phyloP scores from a whole-genome alignment of 805 yeast species.

The Yarrowia osloensis region DNA sequence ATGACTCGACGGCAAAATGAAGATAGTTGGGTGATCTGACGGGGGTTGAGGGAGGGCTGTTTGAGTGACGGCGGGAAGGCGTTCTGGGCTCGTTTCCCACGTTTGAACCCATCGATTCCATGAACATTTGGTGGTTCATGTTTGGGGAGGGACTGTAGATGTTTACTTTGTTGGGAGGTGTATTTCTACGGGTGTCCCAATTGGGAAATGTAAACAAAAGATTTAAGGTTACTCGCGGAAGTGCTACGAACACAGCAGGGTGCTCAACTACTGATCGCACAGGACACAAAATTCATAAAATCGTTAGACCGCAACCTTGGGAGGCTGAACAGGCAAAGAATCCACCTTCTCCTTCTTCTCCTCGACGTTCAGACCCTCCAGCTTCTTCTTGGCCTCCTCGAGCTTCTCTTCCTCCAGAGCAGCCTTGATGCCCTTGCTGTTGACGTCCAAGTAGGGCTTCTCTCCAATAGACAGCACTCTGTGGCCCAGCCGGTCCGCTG shows the following conservation, averaged over 20 bases:
- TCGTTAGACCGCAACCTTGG: neutral
- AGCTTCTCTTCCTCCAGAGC: conserved; percentile 30
- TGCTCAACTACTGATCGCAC: neutral
- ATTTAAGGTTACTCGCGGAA: neutral
- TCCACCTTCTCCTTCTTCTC: neutral
- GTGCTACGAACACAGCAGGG: no score
- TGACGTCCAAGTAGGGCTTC: conserved; percentile 5
- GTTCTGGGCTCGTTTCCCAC: neutral
- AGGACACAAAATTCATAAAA: no score
- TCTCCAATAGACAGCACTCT: conserved; percentile 15
- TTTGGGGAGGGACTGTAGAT: no score
- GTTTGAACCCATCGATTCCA: neutral
- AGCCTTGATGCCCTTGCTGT: neutral
- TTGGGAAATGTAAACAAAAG: neutral
- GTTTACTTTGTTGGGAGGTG: neutral
- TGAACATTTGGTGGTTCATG: neutral
- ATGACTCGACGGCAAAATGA: neutral
- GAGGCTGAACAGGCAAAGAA: neutral
- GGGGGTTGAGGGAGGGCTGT: neutral
- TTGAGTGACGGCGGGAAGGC: neutral
- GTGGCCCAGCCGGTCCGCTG: neutral
- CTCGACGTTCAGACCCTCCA: neutral
- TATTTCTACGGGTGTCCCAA: neutral
- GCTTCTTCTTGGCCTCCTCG: conserved; percentile 34
- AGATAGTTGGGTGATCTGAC: neutral